Evolutionary conservation across 441 rosid species (phyloP), one percentile per base, ranked within the genome.

Genomic region (Erysimum cheiri): DNA sequence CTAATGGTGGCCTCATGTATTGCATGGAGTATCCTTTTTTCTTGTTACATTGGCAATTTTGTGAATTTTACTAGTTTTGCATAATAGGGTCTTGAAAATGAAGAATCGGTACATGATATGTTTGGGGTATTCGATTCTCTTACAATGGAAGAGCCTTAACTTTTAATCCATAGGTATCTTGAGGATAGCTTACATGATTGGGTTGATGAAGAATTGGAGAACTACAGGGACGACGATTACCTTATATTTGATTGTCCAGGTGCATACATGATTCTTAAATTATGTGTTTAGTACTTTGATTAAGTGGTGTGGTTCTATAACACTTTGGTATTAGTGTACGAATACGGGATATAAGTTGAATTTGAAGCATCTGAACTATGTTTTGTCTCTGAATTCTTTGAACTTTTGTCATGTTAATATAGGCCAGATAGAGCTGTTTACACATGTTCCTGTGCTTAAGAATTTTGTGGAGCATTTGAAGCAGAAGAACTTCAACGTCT

Each of bases 371-470:
- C 49, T 4, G n/a, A 33, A 17, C 4, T 55, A 5, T 54, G 13
- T 15, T 28, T 17, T 7, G 10, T 31, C 44, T 29, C 67, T 65
- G 14, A 37, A 49, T 31, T 57, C n/a, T 37, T 17, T 31, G 47
- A 37, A 52, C 19, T 13, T 50, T 3, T 5, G 0, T 62, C 11
- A 28, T 47, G 37, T 28, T 68, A 65, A 37, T 74, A 91, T 75
- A 91, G 98, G 98, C 65, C 97, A 94, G 77, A 87, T 94, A 79
- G 97, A 94, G 64, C 91, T 90, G 60, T 94, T 89, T 69, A 88
- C 98, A 10, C 98, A 94, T 79, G 90, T 91, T n/a, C 89, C 92
- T 22, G 89, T 94, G 70, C 94, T 91, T 73, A 79, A 82, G 74
- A 88, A 88, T 81, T 94, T 92, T 78, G 98, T 83, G 81, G 90